Percentiles rank a stretch among this genome's conserved stretches.
These are phyloP conservation scores for Pseudogymnoascus sp. DNA, from an alignment of 2,329 filamentous ascomycete genomes.

Conservation along the genomic window DNA sequence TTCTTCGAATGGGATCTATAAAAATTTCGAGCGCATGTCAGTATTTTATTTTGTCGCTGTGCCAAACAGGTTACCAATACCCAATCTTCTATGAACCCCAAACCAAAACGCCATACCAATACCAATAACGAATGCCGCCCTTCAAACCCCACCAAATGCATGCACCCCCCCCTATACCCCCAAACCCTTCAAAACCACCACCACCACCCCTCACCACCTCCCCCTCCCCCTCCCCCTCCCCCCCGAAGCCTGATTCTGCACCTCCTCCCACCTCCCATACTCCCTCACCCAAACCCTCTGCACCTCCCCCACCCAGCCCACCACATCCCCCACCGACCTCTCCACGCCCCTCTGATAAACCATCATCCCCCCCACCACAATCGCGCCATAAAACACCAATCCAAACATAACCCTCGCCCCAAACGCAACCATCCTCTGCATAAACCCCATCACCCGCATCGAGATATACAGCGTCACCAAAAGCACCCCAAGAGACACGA, in stretches of 20 bases:
- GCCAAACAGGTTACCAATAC: background rate
- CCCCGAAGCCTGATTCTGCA: background rate
- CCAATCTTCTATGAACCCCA: background rate
- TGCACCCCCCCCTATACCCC: background rate
- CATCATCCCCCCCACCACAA: background rate
- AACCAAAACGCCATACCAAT: background rate
- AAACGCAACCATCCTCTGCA: background rate
- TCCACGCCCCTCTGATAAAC: constrained; percentile 7
- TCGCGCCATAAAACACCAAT: constrained; percentile 1
- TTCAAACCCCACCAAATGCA: background rate
- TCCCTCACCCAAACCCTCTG: background rate
- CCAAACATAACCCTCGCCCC: background rate
- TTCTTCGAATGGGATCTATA: background rate
- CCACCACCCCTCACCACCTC: background rate
- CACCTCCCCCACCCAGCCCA: background rate
- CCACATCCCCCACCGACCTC: background rate
- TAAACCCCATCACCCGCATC: background rate
- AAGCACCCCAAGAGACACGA: background rate
- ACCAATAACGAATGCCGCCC: background rate
- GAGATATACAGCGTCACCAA: background rate
- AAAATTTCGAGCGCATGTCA: no score
- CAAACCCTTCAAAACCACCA: background rate
- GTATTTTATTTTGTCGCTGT: background rate
- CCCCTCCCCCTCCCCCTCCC: background rate
- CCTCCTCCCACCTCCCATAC: background rate